These are phyloP conservation scores for Entomophthora muscae DNA, from an alignment of 371 early-diverging fungal species.

Conservation along the genomic window DNA sequence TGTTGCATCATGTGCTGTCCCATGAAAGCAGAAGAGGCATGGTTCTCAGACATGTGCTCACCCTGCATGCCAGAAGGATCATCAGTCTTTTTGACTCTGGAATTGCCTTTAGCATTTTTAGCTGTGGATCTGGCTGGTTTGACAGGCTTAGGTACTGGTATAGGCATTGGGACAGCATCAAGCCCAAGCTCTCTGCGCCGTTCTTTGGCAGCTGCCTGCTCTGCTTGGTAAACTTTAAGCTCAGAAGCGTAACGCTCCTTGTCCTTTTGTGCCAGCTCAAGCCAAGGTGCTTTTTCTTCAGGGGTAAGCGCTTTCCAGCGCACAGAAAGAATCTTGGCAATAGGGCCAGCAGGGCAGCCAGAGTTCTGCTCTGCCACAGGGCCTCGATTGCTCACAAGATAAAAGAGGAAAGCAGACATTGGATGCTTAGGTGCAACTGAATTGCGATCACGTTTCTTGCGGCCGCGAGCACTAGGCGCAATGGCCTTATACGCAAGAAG, in stretches of 20 bases:
- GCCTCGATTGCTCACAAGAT: constrained; percentile 35
- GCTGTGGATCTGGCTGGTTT: no score
- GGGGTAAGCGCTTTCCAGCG: constrained; percentile 38
- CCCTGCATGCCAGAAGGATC: no score
- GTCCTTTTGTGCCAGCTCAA: constrained; percentile 36
- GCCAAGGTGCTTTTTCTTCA: constrained; percentile 33
- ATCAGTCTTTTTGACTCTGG: no score
- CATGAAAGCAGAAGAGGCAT: no score
- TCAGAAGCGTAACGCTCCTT: constrained; percentile 56
- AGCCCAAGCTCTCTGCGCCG: no score
- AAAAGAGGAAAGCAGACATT: constrained; percentile 55
- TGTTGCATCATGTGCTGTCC: no score
- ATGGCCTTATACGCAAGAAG: not conserved
- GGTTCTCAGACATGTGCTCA: no score
- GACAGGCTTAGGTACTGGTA: no score
- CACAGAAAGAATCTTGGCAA: constrained; percentile 39
- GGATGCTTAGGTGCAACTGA: constrained; percentile 61
- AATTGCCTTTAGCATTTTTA: no score
- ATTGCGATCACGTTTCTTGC: constrained; percentile 35
- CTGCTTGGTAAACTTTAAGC: constrained; percentile 30
- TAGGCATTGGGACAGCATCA: no score
- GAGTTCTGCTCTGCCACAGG: constrained; percentile 30
- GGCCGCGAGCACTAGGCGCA: constrained; percentile 6
- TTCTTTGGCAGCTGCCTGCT: no score
- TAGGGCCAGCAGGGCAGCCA: constrained; percentile 37